Percentiles rank a stretch among this genome's conserved stretches.
Conservation (phyloP, 345 rosid species). For the Citrus medica region DNA sequence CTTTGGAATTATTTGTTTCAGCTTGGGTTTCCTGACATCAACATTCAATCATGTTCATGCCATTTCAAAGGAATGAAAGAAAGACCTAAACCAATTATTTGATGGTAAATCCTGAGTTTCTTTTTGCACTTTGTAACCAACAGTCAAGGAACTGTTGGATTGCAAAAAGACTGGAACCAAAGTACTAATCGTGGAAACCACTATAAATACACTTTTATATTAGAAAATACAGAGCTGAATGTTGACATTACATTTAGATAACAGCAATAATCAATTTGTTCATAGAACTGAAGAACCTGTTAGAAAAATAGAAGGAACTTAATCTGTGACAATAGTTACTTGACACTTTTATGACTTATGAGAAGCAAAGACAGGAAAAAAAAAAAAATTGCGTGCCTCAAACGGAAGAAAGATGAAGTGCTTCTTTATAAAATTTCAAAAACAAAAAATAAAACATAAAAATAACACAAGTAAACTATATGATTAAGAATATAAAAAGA, state of each 20-base stretch:
- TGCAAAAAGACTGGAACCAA: not conserved
- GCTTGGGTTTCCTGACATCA: not conserved
- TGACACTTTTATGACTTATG: not conserved
- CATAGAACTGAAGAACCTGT: not conserved
- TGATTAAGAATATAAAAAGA: not conserved
- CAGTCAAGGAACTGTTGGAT: not conserved
- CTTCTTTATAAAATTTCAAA: not conserved
- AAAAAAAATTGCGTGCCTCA: not conserved
- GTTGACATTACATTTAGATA: not conserved
- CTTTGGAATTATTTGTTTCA: not conserved
- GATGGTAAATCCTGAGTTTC: not conserved
- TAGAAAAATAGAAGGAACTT: not conserved
- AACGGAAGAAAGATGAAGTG: not conserved
- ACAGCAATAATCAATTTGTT: not conserved
- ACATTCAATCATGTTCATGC: not conserved
- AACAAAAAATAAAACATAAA: not conserved
- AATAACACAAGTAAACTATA: not conserved
- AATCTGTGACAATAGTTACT: not conserved
- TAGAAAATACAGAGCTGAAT: not conserved
- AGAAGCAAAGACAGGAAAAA: not conserved
- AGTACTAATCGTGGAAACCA: not conserved
- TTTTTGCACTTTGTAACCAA: not conserved
- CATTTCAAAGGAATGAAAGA: not conserved
- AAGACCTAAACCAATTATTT: not conserved
- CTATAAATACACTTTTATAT: not conserved